phyloP scores from a whole-genome alignment of 805 yeast genomes.

The Millerozyma miso region DNA sequence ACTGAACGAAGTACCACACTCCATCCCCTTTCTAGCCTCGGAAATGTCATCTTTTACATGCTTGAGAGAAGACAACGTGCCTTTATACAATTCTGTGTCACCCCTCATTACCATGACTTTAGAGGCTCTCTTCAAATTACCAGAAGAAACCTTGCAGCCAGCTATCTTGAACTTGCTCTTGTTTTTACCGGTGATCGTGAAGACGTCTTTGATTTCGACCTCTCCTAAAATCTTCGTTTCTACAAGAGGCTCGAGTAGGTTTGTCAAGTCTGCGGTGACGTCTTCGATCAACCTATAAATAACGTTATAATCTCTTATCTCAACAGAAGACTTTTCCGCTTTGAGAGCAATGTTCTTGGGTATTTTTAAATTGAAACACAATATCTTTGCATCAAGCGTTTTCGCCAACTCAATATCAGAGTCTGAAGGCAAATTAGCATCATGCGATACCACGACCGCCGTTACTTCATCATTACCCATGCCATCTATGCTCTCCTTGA shows the following conservation, averaged over 20 bases:
- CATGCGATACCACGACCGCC: conserved; percentile 63
- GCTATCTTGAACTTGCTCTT: conserved; percentile 64
- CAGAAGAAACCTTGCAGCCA: conserved; percentile 78
- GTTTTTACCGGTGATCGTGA: conserved; percentile 58
- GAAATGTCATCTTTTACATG: conserved; percentile 74
- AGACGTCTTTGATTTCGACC: conserved; percentile 65
- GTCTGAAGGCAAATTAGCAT: conserved; percentile 71
- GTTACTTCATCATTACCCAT: conserved; percentile 86
- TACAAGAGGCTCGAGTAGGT: conserved; percentile 57
- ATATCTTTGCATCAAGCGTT: conserved; percentile 55
- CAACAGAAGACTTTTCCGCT: conserved; percentile 57
- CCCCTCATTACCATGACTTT: conserved; percentile 55
- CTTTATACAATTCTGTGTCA: conserved; percentile 46
- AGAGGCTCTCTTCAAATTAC: conserved; percentile 58
- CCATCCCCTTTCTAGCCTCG: conserved; percentile 79
- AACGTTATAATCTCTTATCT: conserved; percentile 63
- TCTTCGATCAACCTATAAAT: conserved; percentile 87
- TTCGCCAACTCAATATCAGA: conserved; percentile 38
- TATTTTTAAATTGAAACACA: conserved; percentile 72
- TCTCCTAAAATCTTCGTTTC: conserved; percentile 66
- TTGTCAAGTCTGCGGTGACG: conserved; percentile 61
- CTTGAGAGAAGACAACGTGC: conserved; percentile 68
- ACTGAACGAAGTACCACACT: conserved; percentile 80
- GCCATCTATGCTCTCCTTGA: conserved; percentile 70
- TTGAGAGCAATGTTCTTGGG: conserved; percentile 59